phyloP scores from a whole-genome alignment of 495 filamentous ascomycete genomes.

The Aspergillus olivimuriae region DNA sequence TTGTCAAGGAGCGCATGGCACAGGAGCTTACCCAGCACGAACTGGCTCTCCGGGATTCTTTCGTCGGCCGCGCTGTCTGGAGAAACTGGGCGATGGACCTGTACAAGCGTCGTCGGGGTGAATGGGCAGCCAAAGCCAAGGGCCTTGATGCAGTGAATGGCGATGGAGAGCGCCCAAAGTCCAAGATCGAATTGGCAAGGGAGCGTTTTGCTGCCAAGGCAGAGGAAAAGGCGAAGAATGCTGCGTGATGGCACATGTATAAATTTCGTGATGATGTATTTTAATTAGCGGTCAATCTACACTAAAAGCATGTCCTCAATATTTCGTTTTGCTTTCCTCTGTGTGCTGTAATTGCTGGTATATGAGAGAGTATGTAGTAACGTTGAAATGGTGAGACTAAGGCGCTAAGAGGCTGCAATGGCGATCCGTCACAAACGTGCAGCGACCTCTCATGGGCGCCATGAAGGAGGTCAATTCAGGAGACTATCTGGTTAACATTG shows the following conservation, averaged over 20 bases:
- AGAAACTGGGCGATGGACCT: constrained; percentile 87
- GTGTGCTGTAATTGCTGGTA: no score
- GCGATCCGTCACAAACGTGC: no score
- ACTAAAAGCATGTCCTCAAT: no score
- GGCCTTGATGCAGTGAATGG: constrained; percentile 23
- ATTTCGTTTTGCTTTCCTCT: no score
- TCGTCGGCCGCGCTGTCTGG: constrained; percentile 78
- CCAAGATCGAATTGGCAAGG: constrained; percentile 42
- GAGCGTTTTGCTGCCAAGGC: constrained; percentile 34
- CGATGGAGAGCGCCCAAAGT: constrained; percentile 31
- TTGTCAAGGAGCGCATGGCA: constrained; percentile 61
- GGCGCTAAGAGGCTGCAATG: no score
- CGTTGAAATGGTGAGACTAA: no score
- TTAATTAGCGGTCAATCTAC: no score
- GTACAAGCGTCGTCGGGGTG: constrained; percentile 59
- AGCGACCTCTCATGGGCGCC: no score
- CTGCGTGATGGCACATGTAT: not conserved
- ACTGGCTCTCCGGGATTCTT: constrained; percentile 60
- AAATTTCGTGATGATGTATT: no score
- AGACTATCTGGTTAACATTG: no score
- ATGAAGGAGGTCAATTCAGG: no score
- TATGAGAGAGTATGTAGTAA: no score
- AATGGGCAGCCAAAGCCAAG: constrained; percentile 69
- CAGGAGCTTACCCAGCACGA: constrained; percentile 59
- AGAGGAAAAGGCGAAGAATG: constrained; percentile 12